Percentiles rank a stretch among this genome's conserved stretches.
phyloP scores from a whole-genome alignment of 2,329 filamentous ascomycete genomes.

The Neocucurbitaria cava region DNA sequence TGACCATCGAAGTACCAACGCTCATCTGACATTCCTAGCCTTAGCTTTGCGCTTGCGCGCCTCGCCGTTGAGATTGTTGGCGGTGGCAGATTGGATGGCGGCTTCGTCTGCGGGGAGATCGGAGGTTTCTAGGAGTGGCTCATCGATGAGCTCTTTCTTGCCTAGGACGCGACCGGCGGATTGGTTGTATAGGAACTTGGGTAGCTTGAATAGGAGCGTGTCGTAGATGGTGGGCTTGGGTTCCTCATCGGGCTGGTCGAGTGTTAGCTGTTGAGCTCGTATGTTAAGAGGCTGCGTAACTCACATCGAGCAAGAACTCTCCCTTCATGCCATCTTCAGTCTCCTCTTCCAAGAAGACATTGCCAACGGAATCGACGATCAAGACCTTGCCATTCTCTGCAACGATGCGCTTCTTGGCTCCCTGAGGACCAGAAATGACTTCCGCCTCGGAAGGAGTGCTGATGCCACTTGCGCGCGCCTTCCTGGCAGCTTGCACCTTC shows the following conservation, averaged over 20 bases:
- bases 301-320: slow-evolving; percentile 87
- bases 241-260: slow-evolving; percentile 75
- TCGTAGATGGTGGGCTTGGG: slow-evolving; percentile 77
- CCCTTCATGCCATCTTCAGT: slow-evolving; percentile 83
- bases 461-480: slow-evolving; percentile 59
- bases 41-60: slow-evolving; percentile 50
- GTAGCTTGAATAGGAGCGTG: slow-evolving; percentile 82
- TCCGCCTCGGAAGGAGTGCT: slow-evolving; percentile 63
- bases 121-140: slow-evolving; percentile 44
- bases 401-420: slow-evolving; percentile 83
- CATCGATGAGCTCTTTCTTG: slow-evolving; percentile 46
- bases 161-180: slow-evolving; percentile 53
- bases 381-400: slow-evolving; percentile 96
- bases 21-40: slow-evolving; percentile 34
- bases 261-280: slow-evolving; percentile 22
- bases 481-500: slow-evolving; percentile 60
- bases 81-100: slow-evolving; percentile 52
- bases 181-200: slow-evolving; percentile 71
- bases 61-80: slow-evolving; percentile 55
- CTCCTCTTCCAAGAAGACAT: slow-evolving; percentile 93
- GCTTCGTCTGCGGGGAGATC: slow-evolving; percentile 49
- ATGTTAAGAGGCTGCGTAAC: slow-evolving; percentile 45
- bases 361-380: slow-evolving; percentile 88
- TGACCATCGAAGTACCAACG: too few relatives aligned
- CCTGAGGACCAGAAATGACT: slow-evolving; percentile 66